Conservation (phyloP, 148 eudicot genomes). For the Rhododendron kiyosumense region DNA sequence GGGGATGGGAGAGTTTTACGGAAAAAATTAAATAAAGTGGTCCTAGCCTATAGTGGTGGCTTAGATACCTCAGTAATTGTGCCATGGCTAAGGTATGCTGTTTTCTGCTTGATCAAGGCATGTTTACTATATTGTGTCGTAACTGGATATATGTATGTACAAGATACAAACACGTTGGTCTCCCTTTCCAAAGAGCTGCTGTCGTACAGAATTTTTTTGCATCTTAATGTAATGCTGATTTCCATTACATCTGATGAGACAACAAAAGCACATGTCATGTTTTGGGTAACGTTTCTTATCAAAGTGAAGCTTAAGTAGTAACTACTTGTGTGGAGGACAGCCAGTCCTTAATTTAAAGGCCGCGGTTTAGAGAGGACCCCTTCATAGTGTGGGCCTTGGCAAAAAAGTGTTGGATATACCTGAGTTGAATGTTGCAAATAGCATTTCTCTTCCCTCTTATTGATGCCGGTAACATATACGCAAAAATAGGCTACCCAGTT, state of each 20-base stretch:
- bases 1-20: constrained; percentile 37
- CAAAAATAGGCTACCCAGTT: background rate
- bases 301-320: background rate
- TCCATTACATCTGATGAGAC: background rate
- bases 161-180: background rate
- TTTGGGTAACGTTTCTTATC: background rate
- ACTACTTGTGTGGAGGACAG: background rate
- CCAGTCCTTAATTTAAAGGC: background rate
- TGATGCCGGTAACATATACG: background rate
- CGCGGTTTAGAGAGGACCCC: background rate
- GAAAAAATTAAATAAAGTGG: constrained; percentile 86
- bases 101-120: background rate
- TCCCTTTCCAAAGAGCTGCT: background rate
- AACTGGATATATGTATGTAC: background rate
- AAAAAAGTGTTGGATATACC: background rate
- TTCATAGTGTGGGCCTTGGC: background rate
- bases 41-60: constrained; percentile 96
- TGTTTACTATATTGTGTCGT: background rate
- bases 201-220: background rate
- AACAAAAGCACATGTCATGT: background rate
- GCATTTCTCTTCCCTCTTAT: background rate
- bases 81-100: constrained; percentile 84
- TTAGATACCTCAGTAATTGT: constrained; percentile 97
- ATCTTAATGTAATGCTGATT: background rate
- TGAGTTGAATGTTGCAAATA: background rate